A percentile compares a stretch with the other conserved stretches of the same genome.
These are phyloP conservation scores for Coemansia sp. DNA, from an alignment of 192 early-diverging fungal genomes.

Conservation along the genomic window DNA sequence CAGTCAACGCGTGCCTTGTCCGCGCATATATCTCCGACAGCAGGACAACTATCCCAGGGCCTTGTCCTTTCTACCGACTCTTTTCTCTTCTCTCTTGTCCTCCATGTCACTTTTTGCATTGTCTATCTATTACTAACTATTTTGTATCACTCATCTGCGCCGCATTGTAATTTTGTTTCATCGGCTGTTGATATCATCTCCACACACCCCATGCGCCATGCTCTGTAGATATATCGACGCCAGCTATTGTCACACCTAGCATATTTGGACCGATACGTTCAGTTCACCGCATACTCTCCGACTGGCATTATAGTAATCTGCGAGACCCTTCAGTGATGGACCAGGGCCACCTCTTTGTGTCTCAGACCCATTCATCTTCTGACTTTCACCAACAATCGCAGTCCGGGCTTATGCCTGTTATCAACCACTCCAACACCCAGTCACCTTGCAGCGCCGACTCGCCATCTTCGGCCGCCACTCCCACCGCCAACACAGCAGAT, in stretches of 20 bases:
- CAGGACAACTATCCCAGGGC: background rate
- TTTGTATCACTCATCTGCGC: background rate
- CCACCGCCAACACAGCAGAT: slow-evolving; percentile 24
- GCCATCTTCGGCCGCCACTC: slow-evolving; percentile 28
- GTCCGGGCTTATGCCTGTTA: slow-evolving; percentile 31
- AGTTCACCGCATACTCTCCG: background rate
- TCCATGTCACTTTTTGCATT: slow-evolving; percentile 3
- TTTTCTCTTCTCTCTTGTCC: background rate
- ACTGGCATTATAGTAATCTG: background rate
- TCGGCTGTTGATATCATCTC: background rate
- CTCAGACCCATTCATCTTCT: slow-evolving; percentile 26
- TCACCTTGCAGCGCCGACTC: slow-evolving; percentile 39
- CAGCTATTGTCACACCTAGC: background rate
- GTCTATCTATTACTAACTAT: slow-evolving; percentile 4
- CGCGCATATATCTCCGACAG: slow-evolving; percentile 3
- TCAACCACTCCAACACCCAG: slow-evolving; percentile 44
- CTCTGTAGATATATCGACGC: background rate
- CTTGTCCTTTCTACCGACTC: background rate
- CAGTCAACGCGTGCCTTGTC: slow-evolving; percentile 2
- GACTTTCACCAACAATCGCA: slow-evolving; percentile 30
- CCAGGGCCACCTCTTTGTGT: slow-evolving; percentile 44
- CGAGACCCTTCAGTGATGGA: slow-evolving; percentile 30
- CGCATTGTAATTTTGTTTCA: background rate
- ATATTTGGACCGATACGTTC: background rate
- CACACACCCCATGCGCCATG: background rate